A percentile compares a stretch with the other conserved stretches of the same genome.
Evolutionary conservation across 2,329 filamentous ascomycete species (phyloP).

Genomic region (Penicillium sumatraense): DNA sequence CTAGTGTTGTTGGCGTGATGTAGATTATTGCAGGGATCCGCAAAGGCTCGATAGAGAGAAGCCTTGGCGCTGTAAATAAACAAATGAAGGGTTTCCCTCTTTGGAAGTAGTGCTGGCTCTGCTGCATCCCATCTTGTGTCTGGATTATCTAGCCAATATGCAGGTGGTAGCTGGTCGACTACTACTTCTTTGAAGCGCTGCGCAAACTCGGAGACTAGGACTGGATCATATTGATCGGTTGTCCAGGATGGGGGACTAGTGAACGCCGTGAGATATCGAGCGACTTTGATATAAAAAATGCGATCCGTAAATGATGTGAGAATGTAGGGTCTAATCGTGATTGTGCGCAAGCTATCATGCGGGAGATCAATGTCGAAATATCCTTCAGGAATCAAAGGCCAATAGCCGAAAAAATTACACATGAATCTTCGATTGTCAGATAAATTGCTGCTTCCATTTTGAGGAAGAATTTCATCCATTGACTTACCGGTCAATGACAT

Average conservation of each 20-base stretch:
- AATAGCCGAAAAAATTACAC: conserved; percentile 20
- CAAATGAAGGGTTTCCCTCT: conserved; percentile 16
- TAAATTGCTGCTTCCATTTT: neutral
- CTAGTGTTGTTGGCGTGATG: conserved; percentile 5
- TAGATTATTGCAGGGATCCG: conserved; percentile 19
- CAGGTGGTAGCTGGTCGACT: conserved; percentile 15
- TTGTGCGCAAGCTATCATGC: conserved; percentile 13
- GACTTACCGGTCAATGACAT: conserved; percentile 22
- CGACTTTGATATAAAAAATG: conserved; percentile 19
- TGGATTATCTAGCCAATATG: conserved; percentile 15
- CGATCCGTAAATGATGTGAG: conserved; percentile 24
- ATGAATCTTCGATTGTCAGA: conserved; percentile 12
- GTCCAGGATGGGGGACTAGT: conserved; percentile 23
- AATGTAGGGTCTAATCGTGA: conserved; percentile 12
- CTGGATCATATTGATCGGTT: conserved; percentile 12
- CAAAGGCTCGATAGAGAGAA: conserved; percentile 18
- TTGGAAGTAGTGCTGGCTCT: conserved; percentile 7
- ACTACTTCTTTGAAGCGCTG: conserved; percentile 21
- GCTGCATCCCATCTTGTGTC: conserved; percentile 16
- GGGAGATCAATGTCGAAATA: conserved; percentile 22
- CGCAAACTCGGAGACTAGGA: conserved; percentile 17
- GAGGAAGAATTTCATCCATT: too few species aligned
- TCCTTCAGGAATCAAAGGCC: conserved; percentile 23
- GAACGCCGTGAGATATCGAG: conserved; percentile 19
- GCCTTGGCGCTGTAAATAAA: conserved; percentile 14